Evolutionary conservation across 2,329 filamentous ascomycete genomes (phyloP).

Genomic region (Ophiosphaerella herpotricha): DNA sequence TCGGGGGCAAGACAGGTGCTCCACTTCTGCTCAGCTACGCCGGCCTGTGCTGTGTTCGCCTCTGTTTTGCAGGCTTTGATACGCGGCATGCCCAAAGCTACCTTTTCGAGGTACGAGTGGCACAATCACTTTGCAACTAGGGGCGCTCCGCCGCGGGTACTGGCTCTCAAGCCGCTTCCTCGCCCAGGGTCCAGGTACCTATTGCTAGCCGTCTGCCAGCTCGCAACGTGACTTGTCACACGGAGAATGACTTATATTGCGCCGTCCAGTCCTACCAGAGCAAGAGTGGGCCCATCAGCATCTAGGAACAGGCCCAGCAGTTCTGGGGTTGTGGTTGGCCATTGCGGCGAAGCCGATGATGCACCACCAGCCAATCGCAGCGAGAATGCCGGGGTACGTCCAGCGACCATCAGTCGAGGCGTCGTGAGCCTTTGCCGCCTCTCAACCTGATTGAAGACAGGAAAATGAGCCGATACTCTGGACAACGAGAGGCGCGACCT

Average conservation of each 20-base stretch:
- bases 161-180: slow-evolving; percentile 33
- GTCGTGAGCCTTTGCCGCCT: slow-evolving; percentile 21
- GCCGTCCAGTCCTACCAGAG: slow-evolving; percentile 20
- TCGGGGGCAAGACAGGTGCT: slow-evolving; percentile 18
- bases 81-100: slow-evolving; percentile 19
- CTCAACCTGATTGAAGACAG: slow-evolving; percentile 31
- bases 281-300: slow-evolving; percentile 24
- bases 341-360: slow-evolving; percentile 16
- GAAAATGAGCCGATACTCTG: slow-evolving; percentile 30
- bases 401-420: slow-evolving; percentile 12
- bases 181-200: slow-evolving; percentile 29
- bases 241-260: slow-evolving; percentile 17
- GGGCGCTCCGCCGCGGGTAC: slow-evolving; percentile 29
- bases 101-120: slow-evolving; percentile 30
- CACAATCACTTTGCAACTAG: slow-evolving; percentile 26
- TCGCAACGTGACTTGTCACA: slow-evolving; percentile 34
- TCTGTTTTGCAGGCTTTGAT: slow-evolving; percentile 27
- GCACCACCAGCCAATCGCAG: slow-evolving; percentile 28
- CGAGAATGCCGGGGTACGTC: slow-evolving; percentile 23
- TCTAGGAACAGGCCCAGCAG: slow-evolving; percentile 25
- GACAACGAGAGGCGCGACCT: slow-evolving; percentile 17
- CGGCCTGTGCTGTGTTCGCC: slow-evolving; percentile 28
- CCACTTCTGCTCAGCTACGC: slow-evolving; percentile 29
- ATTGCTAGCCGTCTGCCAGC: slow-evolving; percentile 20
- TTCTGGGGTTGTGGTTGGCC: slow-evolving; percentile 32